These are phyloP conservation scores for Coleophoma eucalyptorum DNA, from an alignment of 2,329 filamentous ascomycete species.

Conservation along the genomic window DNA sequence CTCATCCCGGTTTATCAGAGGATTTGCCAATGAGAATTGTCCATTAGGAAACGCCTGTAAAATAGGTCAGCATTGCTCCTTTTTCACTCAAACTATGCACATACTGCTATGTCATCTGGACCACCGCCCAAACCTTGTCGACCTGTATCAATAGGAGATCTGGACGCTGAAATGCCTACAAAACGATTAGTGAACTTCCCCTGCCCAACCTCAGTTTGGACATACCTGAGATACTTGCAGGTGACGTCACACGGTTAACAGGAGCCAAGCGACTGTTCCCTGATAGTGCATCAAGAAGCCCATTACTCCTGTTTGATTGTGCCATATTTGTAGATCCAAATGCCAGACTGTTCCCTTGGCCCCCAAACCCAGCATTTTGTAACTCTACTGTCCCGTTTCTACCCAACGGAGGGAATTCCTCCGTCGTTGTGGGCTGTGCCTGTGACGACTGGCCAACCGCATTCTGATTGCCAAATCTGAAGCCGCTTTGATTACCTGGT, in stretches of 20 bases:
- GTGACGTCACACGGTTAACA: constrained; percentile 22
- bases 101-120: constrained; percentile 18
- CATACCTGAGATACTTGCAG: constrained; percentile 23
- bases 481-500: constrained; percentile 24
- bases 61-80: no score
- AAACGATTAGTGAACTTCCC: constrained; percentile 3
- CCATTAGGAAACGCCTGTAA: constrained; percentile 19
- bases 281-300: constrained; percentile 60
- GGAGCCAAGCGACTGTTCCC: constrained; percentile 51
- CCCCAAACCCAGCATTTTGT: constrained; percentile 51
- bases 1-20: constrained; percentile 15
- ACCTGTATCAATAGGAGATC: constrained; percentile 20
- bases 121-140: constrained; percentile 15
- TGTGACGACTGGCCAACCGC: constrained; percentile 29
- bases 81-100: not conserved
- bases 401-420: constrained; percentile 61
- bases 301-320: constrained; percentile 50
- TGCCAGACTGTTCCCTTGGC: constrained; percentile 38
- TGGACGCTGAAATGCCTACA: constrained; percentile 20
- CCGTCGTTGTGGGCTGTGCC: constrained; percentile 42
- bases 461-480: constrained; percentile 28
- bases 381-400: constrained; percentile 54
- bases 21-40: constrained; percentile 17
- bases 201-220: constrained; percentile 2
- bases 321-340: constrained; percentile 28